Conservation (phyloP, 1,284 basidiomycete species). For the Heterobasidion parviporum region DNA sequence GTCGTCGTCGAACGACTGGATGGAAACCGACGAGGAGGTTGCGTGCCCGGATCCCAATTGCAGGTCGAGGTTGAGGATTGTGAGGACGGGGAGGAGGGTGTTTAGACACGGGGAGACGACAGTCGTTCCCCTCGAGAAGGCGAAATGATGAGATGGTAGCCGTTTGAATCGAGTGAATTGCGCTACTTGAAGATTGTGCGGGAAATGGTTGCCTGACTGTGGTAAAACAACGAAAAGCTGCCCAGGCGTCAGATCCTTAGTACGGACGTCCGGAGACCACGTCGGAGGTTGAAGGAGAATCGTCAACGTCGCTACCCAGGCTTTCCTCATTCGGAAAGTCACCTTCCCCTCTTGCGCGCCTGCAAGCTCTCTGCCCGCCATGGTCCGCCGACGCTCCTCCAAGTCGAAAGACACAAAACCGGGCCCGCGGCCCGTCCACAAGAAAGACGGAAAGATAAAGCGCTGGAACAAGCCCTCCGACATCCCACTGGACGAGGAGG, state of each 20-base stretch:
- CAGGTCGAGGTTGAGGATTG: constrained; percentile 44
- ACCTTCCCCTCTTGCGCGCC: no score
- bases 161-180: no score
- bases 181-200: no score
- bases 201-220: no score
- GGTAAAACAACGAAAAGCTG: no score
- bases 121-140: constrained; percentile 29
- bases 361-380: constrained; percentile 3
- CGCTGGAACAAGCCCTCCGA: constrained; percentile 61
- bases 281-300: no score
- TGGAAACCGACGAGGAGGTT: constrained; percentile 54
- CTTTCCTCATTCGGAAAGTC: no score
- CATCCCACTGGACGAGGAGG: constrained; percentile 68
- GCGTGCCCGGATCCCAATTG: constrained; percentile 61
- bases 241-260: no score
- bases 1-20: constrained; percentile 52
- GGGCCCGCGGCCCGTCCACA: constrained; percentile 40
- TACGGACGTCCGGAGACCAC: no score
- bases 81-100: constrained; percentile 36
- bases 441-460: constrained; percentile 41
- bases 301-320: no score
- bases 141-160: no score
- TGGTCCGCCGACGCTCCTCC: constrained; percentile 23
- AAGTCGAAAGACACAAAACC: constrained; percentile 16
- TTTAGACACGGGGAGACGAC: constrained; percentile 50